These are phyloP conservation scores for Fusarium kyushuense DNA, from an alignment of 2,329 filamentous ascomycete genomes.

Conservation along the genomic window DNA sequence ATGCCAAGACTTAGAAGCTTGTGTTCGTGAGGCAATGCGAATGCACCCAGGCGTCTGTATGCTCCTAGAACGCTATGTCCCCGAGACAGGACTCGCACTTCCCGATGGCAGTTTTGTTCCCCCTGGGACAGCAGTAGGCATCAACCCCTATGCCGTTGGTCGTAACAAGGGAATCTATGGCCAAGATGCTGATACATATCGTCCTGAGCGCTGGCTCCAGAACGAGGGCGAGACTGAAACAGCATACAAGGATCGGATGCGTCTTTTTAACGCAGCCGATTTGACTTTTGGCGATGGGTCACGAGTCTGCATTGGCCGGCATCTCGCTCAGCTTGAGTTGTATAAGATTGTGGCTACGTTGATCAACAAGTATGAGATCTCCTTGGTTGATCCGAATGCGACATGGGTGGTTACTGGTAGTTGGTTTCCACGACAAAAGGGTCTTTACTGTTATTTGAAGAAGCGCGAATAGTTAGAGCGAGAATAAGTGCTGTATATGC, in stretches of 20 bases:
- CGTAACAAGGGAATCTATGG: background rate
- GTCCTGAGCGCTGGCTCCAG: background rate
- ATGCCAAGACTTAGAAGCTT: too few species aligned
- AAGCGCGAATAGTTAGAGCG: background rate
- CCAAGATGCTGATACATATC: background rate
- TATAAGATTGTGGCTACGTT: background rate
- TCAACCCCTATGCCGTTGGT: background rate
- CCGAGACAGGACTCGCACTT: background rate
- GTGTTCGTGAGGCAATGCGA: background rate
- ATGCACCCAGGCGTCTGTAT: background rate
- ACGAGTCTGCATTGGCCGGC: background rate
- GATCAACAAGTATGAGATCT: background rate
- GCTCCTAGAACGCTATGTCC: background rate
- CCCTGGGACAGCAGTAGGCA: background rate
- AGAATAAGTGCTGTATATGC: too few species aligned
- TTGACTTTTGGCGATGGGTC: background rate
- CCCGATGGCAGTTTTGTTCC: background rate
- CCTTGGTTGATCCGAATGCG: background rate
- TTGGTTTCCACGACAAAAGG: background rate
- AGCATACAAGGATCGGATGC: background rate
- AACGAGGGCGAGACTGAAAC: background rate
- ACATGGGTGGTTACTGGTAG: background rate
- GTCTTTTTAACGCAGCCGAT: background rate
- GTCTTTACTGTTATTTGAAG: background rate
- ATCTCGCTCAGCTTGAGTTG: background rate